Conservation (phyloP, 805 yeast species). For the Saccharomycopsis sp. region DNA sequence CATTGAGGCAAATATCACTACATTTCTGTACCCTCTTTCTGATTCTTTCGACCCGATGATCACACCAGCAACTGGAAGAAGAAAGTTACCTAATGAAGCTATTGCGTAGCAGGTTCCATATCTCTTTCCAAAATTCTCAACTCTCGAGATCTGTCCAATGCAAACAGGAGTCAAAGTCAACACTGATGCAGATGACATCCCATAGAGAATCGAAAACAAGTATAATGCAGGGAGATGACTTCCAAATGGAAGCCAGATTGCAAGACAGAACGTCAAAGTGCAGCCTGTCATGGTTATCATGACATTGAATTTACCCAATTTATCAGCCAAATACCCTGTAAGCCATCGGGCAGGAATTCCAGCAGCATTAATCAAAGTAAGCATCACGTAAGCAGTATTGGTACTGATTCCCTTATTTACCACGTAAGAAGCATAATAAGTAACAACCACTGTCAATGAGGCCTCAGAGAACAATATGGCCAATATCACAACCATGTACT, state of each 20-base stretch:
- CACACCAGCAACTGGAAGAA: constrained; percentile 45
- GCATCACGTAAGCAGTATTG: not conserved
- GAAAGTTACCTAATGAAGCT: constrained; percentile 44
- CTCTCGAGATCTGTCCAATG: constrained; percentile 49
- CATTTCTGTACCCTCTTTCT: constrained; percentile 3
- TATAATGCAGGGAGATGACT: constrained; percentile 30
- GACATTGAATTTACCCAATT: constrained; percentile 50
- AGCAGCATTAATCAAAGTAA: constrained; percentile 10
- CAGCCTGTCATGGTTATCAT: constrained; percentile 36
- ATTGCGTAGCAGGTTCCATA: constrained; percentile 52
- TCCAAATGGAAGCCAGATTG: constrained; percentile 39
- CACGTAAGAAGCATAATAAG: constrained; percentile 47
- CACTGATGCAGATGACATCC: constrained; percentile 50
- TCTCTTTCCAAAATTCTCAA: constrained; percentile 47
- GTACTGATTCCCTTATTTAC: constrained; percentile 38
- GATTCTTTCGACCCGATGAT: constrained; percentile 32
- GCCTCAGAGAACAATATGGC: constrained; percentile 43
- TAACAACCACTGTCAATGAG: constrained; percentile 37
- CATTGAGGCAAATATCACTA: constrained; percentile 8
- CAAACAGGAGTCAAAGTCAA: constrained; percentile 53
- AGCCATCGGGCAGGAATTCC: constrained; percentile 37
- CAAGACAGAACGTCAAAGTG: constrained; percentile 31
- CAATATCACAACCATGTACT: constrained; percentile 36
- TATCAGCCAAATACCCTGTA: constrained; percentile 42
- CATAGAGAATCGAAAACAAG: constrained; percentile 41